Evolutionary conservation across 1,284 basidiomycete genomes (phyloP).

Genomic region (Phylloporus sp.): DNA sequence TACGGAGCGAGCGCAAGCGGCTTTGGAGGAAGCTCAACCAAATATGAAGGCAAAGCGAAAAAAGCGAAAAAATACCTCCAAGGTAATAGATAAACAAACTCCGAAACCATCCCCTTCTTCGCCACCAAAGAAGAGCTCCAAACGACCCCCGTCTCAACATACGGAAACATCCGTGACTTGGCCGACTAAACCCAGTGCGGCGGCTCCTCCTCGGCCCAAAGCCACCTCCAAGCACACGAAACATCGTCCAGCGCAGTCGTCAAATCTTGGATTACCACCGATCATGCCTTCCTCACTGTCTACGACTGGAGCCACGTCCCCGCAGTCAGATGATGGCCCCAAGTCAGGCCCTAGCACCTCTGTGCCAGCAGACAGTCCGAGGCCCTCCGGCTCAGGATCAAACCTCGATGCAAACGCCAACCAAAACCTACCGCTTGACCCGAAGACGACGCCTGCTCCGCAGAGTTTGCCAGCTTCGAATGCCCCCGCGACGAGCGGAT

Average conservation of each 20-base stretch:
- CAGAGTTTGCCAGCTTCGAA: not conserved
- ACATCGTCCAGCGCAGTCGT: slow-evolving; percentile 13
- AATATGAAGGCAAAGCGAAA: not conserved
- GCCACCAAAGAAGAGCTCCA: not conserved
- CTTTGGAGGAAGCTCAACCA: not conserved
- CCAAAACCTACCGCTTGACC: not conserved
- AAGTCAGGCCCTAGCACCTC: not conserved
- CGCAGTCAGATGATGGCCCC: not conserved
- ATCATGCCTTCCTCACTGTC: not conserved
- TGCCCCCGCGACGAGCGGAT: not conserved
- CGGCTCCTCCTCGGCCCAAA: not conserved
- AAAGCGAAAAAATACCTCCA: slow-evolving; percentile 1
- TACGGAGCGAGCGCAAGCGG: slow-evolving; percentile 21
- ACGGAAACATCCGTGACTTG: not conserved
- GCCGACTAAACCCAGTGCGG: not conserved
- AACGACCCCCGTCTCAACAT: not conserved
- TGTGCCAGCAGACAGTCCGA: not conserved
- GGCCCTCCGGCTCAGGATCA: not conserved
- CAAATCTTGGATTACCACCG: slow-evolving; percentile 16
- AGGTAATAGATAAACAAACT: not conserved
- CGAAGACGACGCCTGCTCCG: slow-evolving; percentile 8
- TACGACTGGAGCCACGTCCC: not conserved
- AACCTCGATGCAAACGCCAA: not conserved
- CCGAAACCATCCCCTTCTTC: not conserved
- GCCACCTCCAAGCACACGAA: not conserved